Percentiles rank a stretch among this genome's conserved stretches.
phyloP scores from a whole-genome alignment of 768 basidiomycete species.

The Boletellus sp. region DNA sequence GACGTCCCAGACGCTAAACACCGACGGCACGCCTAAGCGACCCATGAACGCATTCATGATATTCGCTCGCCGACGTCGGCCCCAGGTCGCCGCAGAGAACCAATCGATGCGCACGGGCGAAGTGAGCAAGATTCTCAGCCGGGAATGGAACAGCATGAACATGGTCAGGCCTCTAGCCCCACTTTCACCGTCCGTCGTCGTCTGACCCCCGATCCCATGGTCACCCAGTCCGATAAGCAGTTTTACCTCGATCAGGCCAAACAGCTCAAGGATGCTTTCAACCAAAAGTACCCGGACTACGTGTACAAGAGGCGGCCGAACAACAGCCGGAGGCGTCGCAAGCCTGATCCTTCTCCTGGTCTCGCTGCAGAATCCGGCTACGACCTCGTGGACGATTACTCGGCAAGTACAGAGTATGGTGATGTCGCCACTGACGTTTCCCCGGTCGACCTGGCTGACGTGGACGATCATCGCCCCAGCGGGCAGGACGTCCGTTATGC shows the following conservation, averaged over 20 bases:
- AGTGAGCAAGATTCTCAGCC: slow-evolving; percentile 82
- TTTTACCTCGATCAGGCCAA: slow-evolving; percentile 88
- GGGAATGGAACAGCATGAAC: slow-evolving; percentile 81
- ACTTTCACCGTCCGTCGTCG: neutral
- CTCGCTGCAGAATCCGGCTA: slow-evolving; percentile 30
- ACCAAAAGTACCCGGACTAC: slow-evolving; percentile 83
- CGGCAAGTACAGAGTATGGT: slow-evolving; percentile 28
- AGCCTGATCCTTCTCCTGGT: slow-evolving; percentile 32
- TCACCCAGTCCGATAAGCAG: slow-evolving; percentile 67
- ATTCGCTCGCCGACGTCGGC: slow-evolving; percentile 76
- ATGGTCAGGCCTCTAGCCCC: slow-evolving; percentile 45
- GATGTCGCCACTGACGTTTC: slow-evolving; percentile 43
- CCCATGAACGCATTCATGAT: slow-evolving; percentile 97
- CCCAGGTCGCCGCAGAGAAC: slow-evolving; percentile 83
- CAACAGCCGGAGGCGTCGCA: slow-evolving; percentile 70
- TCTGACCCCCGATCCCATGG: slow-evolving; percentile 13
- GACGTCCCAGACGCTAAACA: slow-evolving; percentile 77
- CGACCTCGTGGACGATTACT: slow-evolving; percentile 34
- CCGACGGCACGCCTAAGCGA: slow-evolving; percentile 84
- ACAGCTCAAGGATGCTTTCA: slow-evolving; percentile 81
- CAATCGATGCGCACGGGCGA: slow-evolving; percentile 89
- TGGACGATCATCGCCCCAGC: slow-evolving; percentile 16
- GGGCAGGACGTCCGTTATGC: slow-evolving; percentile 22
- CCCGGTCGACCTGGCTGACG: slow-evolving; percentile 33
- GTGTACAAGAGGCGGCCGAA: slow-evolving; percentile 86